Conservation (phyloP, 192 early-diverging fungal species). For the Backusella tarrabulga region DNA sequence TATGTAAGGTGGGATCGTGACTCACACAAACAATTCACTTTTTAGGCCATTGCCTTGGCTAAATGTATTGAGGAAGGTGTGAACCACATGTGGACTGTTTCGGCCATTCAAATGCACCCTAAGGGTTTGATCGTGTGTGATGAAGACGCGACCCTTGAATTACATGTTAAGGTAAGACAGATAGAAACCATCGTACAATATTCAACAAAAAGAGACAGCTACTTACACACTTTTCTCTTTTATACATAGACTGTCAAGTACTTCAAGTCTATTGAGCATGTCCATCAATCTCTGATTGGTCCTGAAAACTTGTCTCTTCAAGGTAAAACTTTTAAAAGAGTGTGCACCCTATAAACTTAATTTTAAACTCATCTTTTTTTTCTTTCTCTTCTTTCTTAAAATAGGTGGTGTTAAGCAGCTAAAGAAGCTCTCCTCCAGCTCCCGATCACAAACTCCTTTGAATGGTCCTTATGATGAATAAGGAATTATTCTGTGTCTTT, state of each 20-base stretch:
- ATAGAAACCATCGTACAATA: not conserved
- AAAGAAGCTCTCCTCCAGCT: constrained; percentile 1
- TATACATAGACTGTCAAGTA: constrained; percentile 68
- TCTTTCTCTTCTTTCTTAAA: not conserved
- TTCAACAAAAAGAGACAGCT: not conserved
- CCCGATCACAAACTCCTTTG: constrained; percentile 14
- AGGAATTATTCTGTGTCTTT: not conserved
- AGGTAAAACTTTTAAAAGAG: constrained; percentile 30
- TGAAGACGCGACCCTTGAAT: constrained; percentile 82
- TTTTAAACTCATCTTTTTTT: constrained; percentile 7
- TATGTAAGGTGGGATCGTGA: constrained; percentile 11
- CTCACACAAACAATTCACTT: constrained; percentile 1
- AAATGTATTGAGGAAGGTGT: constrained; percentile 82
- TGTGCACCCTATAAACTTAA: not conserved
- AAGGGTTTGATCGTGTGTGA: constrained; percentile 82
- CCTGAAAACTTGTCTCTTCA: constrained; percentile 68
- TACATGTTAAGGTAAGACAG: constrained; percentile 67
- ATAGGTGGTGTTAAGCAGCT: constrained; percentile 5
- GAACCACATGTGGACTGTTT: constrained; percentile 89
- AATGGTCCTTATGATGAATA: constrained; percentile 10
- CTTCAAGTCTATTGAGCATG: constrained; percentile 85
- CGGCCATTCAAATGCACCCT: constrained; percentile 80
- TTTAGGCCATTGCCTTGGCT: constrained; percentile 66
- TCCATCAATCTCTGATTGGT: constrained; percentile 69
- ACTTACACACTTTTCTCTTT: not conserved